Evolutionary conservation across 169 alveolate genomes (phyloP), one percentile per base, ranked within the genome.

Genomic region (Nephromyces sp.): DNA sequence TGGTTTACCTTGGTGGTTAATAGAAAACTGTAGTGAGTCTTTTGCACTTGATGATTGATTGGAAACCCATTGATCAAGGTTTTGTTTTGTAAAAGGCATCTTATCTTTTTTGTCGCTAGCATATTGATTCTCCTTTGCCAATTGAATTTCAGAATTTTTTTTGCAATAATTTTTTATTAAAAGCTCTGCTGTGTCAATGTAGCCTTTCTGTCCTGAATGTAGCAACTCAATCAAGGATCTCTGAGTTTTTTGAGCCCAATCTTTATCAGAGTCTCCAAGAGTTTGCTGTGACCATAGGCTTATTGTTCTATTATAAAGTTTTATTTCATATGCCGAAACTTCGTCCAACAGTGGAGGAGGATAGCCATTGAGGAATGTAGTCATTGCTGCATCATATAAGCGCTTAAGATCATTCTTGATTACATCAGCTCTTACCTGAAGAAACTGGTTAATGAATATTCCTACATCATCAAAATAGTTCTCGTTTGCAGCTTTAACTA

Each of bases 371-470:
- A 43, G 57, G n/a, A 15, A 43, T n/a, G 57, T 15, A n/a, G 57
- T 15, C 57, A 43, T 43, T n/a, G 57, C 57, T 15, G 57, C 57
- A 15, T 43, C 57, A 43, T 43, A n/a, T 43, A 43, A 43, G 25
- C n/a, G 15, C 57, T 43, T 43, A 15, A 43, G n/a, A 43, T 43
- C 57, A 43, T 43, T 43, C n/a, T 43, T 43, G n/a, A n/a, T 43
- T 15, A 43, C 57, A 43, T 43, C 57, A 15, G 57, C 57, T 53
- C 82, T 65, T 1, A 75, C 63, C n/a, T 72, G 32, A 21, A 74
- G 69, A 74, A 68, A 75, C 66, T 75, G 82, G 34, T 75, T 62
- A 75, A 75, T 75, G 66, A 75, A 75, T 72, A 66, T 57, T 34
- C 69, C 65, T 0, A 75, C 67, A 70, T 68, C 75, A 30, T 62